Conservation (phyloP, 169 alveolate species). For the Pseudocohnilembus persalinus region DNA sequence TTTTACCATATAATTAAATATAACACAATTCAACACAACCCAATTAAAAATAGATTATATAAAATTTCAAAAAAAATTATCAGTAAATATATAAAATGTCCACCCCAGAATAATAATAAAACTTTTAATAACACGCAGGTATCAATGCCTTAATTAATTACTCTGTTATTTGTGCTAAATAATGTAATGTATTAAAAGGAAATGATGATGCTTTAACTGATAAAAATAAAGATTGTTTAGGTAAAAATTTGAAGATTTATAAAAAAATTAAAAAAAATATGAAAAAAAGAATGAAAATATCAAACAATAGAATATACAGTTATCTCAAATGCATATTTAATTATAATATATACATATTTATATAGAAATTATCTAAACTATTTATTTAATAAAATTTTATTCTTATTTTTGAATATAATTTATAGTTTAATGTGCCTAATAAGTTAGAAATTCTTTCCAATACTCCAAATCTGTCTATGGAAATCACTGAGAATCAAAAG, state of each 20-base stretch:
- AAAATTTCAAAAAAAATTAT: no score
- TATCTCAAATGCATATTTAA: no score
- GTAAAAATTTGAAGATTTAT: background rate
- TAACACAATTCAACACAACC: no score
- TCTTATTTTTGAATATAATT: no score
- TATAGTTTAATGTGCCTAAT: background rate
- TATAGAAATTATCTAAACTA: no score
- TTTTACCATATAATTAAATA: no score
- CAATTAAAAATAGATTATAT: no score
- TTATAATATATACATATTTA: no score
- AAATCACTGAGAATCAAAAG: background rate
- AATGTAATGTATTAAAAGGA: constrained; percentile 21
- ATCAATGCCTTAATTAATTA: constrained; percentile 22
- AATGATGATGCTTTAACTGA: constrained; percentile 15
- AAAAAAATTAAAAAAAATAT: no score
- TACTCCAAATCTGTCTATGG: background rate
- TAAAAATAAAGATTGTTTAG: constrained; percentile 7
- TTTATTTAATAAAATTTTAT: no score
- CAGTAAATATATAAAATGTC: background rate
- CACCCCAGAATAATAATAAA: background rate
- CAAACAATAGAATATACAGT: no score
- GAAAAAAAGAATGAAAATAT: no score
- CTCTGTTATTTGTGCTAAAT: constrained; percentile 7
- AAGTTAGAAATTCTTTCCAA: background rate
- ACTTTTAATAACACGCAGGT: constrained; percentile 6